Evolutionary conservation across 768 basidiomycete genomes (phyloP), one percentile per base, ranked within the genome.

Genomic region (Clitopilus passeckerianus): DNA sequence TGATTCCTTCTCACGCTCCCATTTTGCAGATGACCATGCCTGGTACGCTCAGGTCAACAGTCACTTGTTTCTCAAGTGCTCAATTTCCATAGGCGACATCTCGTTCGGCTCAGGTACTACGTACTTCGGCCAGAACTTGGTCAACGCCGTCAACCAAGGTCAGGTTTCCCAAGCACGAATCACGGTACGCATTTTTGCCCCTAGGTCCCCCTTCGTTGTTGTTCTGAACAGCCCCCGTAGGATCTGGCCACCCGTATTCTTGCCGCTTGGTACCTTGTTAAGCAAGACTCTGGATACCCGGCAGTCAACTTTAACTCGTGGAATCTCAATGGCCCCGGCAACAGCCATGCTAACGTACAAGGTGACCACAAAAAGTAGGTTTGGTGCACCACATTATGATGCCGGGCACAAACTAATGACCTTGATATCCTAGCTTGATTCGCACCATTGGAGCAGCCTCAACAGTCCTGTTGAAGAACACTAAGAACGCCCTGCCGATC

Each of bases 231-330:
- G 16, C 6, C 53, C 12, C 15, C 27, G 6, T 46, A 83, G 74
- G 85, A 92, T 68, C 80, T 90, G 80, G 89, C 89, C 0, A 81
- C 81, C 2, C 83, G 90, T 18, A 86, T 91, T 59, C 68, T 91
- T 8, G 86, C 88, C n/a, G 80, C 80, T 6, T 91, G 84, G 80
- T 35, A 37, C 50, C 72, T 83, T 9, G 66, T 83, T 15, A 77
- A 78, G 16, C 85, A 86, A 72, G 83, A 90, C 66, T 74, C 74
- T 15, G 78, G 74, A 7, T 89, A 73, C 68, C 86, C 87, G 1
- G 71, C 74, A 0, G 78, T 83, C 57, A 87, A 87, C 72, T 89
- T 89, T 70, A 77, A 87, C 64, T 74, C 80, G 0, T 79, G 76
- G 82, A 74, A 78, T 57, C 59, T 68, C 24, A 73, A 72, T 24